These are phyloP conservation scores for Botrytis paeoniae DNA, from an alignment of 2,329 filamentous ascomycete genomes.

Conservation along the genomic window DNA sequence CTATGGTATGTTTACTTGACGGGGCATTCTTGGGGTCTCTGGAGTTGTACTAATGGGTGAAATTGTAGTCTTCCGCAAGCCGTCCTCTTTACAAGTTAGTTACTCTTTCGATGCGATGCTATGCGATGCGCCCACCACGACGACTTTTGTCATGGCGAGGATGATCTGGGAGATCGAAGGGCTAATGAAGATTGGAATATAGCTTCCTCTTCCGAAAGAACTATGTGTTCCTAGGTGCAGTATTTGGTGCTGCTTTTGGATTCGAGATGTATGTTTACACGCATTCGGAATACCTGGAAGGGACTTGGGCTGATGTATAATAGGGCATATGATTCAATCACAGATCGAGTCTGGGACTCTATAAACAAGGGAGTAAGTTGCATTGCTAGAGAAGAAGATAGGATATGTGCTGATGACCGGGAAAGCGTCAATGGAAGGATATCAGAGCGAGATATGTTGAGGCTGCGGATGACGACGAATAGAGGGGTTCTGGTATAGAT, in stretches of 20 bases:
- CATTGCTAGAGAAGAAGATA: background rate
- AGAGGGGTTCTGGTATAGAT: constrained; percentile 22
- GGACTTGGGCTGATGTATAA: constrained; percentile 22
- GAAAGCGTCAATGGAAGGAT: constrained; percentile 99
- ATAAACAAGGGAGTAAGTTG: constrained; percentile 85
- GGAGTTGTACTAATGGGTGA: background rate
- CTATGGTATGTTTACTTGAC: constrained; percentile 10
- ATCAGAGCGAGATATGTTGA: constrained; percentile 87
- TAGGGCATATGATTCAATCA: constrained; percentile 78
- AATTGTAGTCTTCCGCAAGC: constrained; percentile 20
- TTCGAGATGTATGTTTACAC: constrained; percentile 78
- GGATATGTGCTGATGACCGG: constrained; percentile 36
- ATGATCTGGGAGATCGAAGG: background rate
- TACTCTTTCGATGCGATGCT: constrained; percentile 20
- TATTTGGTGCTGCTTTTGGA: constrained; percentile 85
- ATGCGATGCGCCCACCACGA: constrained; percentile 13
- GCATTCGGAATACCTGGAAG: background rate
- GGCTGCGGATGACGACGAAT: constrained; percentile 63
- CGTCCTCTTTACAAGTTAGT: constrained; percentile 38
- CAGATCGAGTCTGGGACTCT: constrained; percentile 86
- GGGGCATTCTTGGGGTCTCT: too few relatives aligned
- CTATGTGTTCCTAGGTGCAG: constrained; percentile 77
- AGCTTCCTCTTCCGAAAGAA: constrained; percentile 86
- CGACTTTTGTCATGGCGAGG: too few relatives aligned
- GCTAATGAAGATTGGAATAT: constrained; percentile 30